These are phyloP conservation scores for Epichloe sp. DNA, from an alignment of 2,329 filamentous ascomycete genomes.

Conservation along the genomic window DNA sequence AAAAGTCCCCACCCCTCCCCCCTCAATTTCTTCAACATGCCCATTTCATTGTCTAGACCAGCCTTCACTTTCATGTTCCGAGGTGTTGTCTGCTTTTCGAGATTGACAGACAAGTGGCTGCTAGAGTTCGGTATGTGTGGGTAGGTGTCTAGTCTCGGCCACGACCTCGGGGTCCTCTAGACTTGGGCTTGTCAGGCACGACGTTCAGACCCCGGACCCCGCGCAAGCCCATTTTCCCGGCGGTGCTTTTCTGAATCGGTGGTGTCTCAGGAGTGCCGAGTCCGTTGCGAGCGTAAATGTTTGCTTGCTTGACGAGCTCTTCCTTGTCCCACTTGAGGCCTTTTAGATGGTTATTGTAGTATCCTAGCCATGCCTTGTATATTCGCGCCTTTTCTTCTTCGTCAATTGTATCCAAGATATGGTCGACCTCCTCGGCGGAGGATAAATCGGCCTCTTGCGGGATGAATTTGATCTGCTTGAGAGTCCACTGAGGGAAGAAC, in stretches of 20 bases:
- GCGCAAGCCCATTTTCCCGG: conserved; percentile 45
- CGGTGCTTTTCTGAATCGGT: conserved; percentile 29
- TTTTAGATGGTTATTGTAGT: conserved; percentile 40
- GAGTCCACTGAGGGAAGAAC: conserved; percentile 34
- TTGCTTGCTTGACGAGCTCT: conserved; percentile 36
- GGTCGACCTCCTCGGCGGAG: conserved; percentile 22
- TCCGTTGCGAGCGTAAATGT: conserved; percentile 33
- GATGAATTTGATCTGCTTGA: conserved; percentile 41
- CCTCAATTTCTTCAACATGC: too few relatives aligned
- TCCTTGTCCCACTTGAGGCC: conserved; percentile 27
- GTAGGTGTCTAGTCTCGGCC: not conserved
- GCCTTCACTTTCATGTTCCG: too few relatives aligned
- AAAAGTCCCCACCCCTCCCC: too few relatives aligned
- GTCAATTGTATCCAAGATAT: conserved; percentile 29
- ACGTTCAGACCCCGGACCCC: conserved; percentile 35
- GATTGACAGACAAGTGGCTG: too few relatives aligned
- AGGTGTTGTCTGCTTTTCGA: too few relatives aligned
- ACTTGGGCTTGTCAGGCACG: conserved; percentile 27
- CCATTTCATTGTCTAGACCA: too few relatives aligned
- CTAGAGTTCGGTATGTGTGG: too few relatives aligned
- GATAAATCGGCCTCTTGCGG: conserved; percentile 32
- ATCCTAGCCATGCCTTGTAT: conserved; percentile 45
- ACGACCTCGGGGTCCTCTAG: not conserved
- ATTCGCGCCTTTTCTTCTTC: conserved; percentile 31
- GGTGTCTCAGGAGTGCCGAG: conserved; percentile 35